Conservation (phyloP, 805 yeast species). For the Pichia ethanolica region DNA sequence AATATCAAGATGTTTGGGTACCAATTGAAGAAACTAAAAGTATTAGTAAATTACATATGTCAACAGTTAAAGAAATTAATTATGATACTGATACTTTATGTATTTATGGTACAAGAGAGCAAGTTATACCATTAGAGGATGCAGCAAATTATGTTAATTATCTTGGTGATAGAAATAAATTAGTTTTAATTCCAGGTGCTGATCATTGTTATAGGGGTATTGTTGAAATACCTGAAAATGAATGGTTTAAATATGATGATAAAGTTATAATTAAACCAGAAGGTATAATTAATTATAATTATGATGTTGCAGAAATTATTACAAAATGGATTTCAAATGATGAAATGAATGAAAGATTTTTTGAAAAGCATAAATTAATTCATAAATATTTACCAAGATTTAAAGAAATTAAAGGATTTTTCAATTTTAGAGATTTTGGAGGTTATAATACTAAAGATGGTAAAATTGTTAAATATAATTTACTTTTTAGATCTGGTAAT, state of each 20-base stretch:
- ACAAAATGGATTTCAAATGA: constrained; percentile 35
- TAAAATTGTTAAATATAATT: constrained; percentile 42
- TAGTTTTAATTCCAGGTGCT: constrained; percentile 56
- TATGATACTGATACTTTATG: constrained; percentile 46
- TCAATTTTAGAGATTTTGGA: constrained; percentile 74
- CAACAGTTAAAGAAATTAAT: constrained; percentile 25
- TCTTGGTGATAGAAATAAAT: constrained; percentile 49
- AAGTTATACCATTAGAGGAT: constrained; percentile 58
- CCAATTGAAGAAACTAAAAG: constrained; percentile 45
- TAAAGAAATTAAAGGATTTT: constrained; percentile 57
- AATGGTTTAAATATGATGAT: constrained; percentile 13
- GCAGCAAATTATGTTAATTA: constrained; percentile 49
- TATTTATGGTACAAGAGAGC: constrained; percentile 65
- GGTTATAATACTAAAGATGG: constrained; percentile 50
- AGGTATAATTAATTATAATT: constrained; percentile 49
- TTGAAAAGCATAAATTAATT: constrained; percentile 28
- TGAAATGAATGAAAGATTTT: constrained; percentile 48
- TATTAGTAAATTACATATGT: constrained; percentile 41
- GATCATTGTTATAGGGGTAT: constrained; percentile 76
- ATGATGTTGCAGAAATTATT: constrained; percentile 42
- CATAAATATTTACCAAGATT: constrained; percentile 42
- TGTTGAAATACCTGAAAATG: constrained; percentile 28
- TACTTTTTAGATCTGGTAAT: constrained; percentile 58
- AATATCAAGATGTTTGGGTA: constrained; percentile 33
- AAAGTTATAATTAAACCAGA: constrained; percentile 28